A percentile compares a stretch with the other conserved stretches of the same genome.
Conservation (phyloP, 371 early-diverging fungal species). For the Homolaphlyctis polyrhiza region DNA sequence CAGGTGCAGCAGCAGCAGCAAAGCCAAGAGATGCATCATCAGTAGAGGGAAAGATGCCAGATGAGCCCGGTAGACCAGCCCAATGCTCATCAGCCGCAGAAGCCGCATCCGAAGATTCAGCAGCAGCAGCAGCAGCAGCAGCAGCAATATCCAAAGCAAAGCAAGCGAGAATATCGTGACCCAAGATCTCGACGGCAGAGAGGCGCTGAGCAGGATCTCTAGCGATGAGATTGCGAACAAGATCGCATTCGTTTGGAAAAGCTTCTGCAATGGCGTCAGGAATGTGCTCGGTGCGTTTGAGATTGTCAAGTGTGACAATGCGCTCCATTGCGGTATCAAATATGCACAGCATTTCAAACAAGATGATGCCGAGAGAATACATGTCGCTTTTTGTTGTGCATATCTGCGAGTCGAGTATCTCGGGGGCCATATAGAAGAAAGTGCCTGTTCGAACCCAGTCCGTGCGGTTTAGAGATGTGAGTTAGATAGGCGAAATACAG, state of each 20-base stretch:
- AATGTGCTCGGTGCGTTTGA: not conserved
- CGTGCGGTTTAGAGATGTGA: too few species aligned
- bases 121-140: not conserved
- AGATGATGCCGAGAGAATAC: conserved; percentile 62
- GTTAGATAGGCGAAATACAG: too few species aligned
- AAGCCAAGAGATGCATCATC: too few species aligned
- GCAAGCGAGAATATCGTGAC: not conserved
- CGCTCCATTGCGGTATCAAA: conserved; percentile 75
- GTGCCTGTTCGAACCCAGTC: too few species aligned
- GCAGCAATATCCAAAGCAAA: not conserved
- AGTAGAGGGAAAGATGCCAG: too few species aligned
- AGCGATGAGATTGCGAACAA: not conserved
- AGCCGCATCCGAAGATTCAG: not conserved
- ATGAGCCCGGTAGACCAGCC: too few species aligned
- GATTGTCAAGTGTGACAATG: conserved; percentile 10
- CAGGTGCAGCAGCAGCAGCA: too few species aligned
- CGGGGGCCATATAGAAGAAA: conserved; percentile 3
- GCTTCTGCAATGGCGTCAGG: not conserved
- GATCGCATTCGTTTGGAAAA: not conserved
- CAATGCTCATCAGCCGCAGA: not conserved
- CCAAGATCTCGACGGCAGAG: not conserved
- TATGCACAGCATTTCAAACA: conserved; percentile 71
- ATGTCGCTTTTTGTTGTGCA: conserved; percentile 61
- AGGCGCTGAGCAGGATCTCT: not conserved
- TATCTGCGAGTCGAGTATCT: conserved; percentile 3